Evolutionary conservation across 129 eudicot species (phyloP).

Genomic region (Deinandra increscens): DNA sequence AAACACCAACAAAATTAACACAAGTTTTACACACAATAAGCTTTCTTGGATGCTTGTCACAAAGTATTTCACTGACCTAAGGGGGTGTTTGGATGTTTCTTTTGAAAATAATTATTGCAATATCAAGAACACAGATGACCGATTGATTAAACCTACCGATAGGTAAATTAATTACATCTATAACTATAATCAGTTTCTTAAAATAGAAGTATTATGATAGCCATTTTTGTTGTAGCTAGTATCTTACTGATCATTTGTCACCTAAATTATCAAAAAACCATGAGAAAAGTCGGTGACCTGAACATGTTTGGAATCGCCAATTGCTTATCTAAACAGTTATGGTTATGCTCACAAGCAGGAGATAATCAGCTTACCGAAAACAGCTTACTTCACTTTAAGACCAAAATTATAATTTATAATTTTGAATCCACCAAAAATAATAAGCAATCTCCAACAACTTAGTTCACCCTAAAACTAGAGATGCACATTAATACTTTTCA

Average conservation of each 20-base stretch:
- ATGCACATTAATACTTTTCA: not conserved
- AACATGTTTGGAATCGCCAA: not conserved
- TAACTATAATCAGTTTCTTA: not conserved
- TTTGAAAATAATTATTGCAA: not conserved
- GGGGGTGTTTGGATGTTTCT: constrained; percentile 5
- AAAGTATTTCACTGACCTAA: not conserved
- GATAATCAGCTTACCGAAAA: not conserved
- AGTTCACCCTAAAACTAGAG: no score
- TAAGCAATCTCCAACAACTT: not conserved
- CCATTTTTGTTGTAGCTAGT: not conserved
- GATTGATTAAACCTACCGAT: not conserved
- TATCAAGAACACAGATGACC: not conserved
- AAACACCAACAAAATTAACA: constrained; percentile 28
- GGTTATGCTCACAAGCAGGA: not conserved
- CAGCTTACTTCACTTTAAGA: not conserved
- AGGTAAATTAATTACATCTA: not conserved
- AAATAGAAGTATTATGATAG: no score
- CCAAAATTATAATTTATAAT: not conserved
- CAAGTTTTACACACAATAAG: not conserved
- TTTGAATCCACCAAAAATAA: not conserved
- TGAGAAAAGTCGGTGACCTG: not conserved
- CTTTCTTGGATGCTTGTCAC: constrained; percentile 6
- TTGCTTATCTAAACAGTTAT: not conserved
- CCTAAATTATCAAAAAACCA: not conserved
- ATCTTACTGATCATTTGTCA: not conserved